Percentiles rank a stretch among this genome's conserved stretches.
phyloP scores from a whole-genome alignment of 208 protist genomes.

The Strigomonas oncopelti region DNA sequence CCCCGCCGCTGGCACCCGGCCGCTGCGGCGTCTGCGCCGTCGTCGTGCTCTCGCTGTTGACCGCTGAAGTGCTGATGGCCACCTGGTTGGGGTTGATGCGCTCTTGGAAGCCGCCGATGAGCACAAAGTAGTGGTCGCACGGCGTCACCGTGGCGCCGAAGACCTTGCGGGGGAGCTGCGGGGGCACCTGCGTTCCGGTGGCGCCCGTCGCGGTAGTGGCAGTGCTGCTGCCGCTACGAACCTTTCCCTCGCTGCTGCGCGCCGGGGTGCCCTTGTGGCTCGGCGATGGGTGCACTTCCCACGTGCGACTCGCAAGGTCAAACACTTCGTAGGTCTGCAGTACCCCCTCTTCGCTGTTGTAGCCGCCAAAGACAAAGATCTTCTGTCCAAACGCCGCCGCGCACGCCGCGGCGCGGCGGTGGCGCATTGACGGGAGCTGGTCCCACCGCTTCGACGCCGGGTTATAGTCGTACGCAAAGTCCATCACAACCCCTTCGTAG shows the following conservation, averaged over 20 bases:
- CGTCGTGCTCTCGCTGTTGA: conserved; percentile 30
- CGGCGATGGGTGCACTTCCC: conserved; percentile 14
- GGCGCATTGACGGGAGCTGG: conserved; percentile 25
- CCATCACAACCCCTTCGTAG: conserved; percentile 40
- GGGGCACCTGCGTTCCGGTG: background rate
- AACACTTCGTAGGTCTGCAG: conserved; percentile 48
- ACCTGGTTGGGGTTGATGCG: conserved; percentile 31
- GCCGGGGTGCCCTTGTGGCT: background rate
- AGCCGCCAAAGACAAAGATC: conserved; percentile 51
- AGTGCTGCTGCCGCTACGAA: background rate
- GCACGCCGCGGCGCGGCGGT: conserved; percentile 30
- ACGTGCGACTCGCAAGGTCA: conserved; percentile 24
- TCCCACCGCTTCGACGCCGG: conserved; percentile 31
- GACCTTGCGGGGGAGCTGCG: conserved; percentile 26
- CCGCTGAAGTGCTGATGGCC: conserved; percentile 28
- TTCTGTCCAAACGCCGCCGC: conserved; percentile 20
- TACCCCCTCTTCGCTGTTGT: conserved; percentile 28
- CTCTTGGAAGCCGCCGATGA: conserved; percentile 32
- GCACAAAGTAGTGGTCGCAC: conserved; percentile 27
- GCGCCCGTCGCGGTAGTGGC: background rate
- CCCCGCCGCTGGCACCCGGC: too few relatives aligned
- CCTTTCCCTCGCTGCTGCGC: background rate
- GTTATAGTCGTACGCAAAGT: conserved; percentile 37
- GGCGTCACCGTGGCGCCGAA: conserved; percentile 27
- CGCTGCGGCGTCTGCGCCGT: too few relatives aligned